Conservation (phyloP, 306 rosid species). For the Arachis stenosperma region DNA sequence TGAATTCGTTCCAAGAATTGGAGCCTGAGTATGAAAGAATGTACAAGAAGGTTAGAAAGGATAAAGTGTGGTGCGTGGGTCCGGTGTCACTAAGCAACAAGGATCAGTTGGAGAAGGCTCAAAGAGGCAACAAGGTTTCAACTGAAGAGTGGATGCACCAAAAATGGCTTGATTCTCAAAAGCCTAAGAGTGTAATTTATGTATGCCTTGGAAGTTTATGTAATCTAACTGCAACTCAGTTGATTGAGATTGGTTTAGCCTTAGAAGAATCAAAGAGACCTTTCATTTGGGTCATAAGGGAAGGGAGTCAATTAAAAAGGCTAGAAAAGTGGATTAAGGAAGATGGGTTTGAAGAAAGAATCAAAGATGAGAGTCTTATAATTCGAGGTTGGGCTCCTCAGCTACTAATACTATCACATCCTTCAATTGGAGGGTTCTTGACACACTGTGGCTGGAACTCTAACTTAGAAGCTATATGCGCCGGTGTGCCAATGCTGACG, state of each 20-base stretch:
- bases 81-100: constrained; percentile 14
- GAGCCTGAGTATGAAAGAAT: constrained; percentile 39
- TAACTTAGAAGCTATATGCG: constrained; percentile 35
- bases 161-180: constrained; percentile 41
- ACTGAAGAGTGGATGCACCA: constrained; percentile 3
- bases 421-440: constrained; percentile 26
- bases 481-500: constrained; percentile 40
- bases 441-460: constrained; percentile 55
- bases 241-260: constrained; percentile 19
- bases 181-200: constrained; percentile 37
- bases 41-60: neutral
- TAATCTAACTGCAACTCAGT: neutral
- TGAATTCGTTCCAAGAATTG: constrained; percentile 29
- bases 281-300: no score
- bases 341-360: constrained; percentile 19
- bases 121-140: constrained; percentile 20
- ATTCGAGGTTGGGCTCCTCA: constrained; percentile 55
- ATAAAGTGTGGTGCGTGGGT: constrained; percentile 22
- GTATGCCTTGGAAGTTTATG: constrained; percentile 22
- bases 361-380: constrained; percentile 22
- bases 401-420: constrained; percentile 43
- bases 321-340: constrained; percentile 37
- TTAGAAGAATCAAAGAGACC: no score
- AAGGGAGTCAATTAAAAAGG: no score
- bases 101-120: constrained; percentile 12